Evolutionary conservation across 148 eudicot genomes (phyloP).

Genomic region (Mesembryanthemum crystallinum): DNA sequence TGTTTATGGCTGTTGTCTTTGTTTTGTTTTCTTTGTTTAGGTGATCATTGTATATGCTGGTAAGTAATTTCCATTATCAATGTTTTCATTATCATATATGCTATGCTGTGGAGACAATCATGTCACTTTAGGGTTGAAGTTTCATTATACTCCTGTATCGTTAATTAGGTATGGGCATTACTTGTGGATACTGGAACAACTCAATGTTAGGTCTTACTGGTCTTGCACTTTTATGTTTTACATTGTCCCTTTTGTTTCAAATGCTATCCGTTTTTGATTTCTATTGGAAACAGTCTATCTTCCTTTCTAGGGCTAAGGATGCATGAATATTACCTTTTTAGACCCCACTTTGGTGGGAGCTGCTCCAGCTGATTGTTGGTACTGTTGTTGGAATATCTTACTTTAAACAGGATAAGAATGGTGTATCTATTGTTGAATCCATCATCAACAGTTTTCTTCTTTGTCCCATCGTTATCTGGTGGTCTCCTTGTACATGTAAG

Average conservation of each 20-base stretch:
- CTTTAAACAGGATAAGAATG: slow-evolving; percentile 22
- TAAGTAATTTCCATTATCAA: background rate
- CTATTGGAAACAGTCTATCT: too few species aligned
- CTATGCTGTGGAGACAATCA: background rate
- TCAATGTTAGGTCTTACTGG: too few species aligned
- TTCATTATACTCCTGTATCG: background rate
- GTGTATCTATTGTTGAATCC: slow-evolving; percentile 15
- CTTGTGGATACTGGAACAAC: too few species aligned
- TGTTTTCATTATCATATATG: background rate
- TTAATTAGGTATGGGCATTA: slow-evolving; percentile 8
- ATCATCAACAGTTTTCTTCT: slow-evolving; percentile 16
- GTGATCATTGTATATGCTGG: background rate
- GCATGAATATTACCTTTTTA: slow-evolving; percentile 11
- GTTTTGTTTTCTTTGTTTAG: background rate
- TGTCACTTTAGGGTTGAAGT: background rate
- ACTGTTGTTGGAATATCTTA: slow-evolving; percentile 19
- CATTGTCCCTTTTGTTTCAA: too few species aligned
- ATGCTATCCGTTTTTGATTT: too few species aligned
- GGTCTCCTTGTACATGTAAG: slow-evolving; percentile 3
- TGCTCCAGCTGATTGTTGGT: background rate
- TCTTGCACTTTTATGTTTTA: background rate
- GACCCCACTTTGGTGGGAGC: slow-evolving; percentile 22
- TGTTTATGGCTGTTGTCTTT: background rate
- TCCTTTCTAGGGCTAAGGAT: background rate
- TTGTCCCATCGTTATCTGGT: slow-evolving; percentile 3